Evolutionary conservation across 805 yeast genomes (phyloP).

Genomic region (Ogataea pini): DNA sequence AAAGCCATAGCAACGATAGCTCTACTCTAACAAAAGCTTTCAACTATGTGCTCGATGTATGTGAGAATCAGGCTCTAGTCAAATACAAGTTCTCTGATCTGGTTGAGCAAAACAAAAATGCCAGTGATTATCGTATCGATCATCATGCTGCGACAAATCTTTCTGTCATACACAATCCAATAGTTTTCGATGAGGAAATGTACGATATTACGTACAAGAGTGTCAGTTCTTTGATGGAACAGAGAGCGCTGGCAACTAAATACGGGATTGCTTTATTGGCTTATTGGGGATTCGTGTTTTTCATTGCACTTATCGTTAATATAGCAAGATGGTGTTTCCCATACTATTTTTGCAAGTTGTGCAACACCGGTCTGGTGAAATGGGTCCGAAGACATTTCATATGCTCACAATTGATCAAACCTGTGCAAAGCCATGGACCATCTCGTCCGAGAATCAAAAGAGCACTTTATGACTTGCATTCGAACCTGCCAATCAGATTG

Average conservation of each 20-base stretch:
- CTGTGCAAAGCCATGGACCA: constrained; percentile 11
- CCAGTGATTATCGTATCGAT: constrained; percentile 26
- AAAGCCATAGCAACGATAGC: constrained; percentile 30
- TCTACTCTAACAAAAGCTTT: constrained; percentile 34
- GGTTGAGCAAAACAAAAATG: constrained; percentile 31
- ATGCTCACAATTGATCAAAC: constrained; percentile 34
- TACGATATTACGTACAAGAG: constrained; percentile 32
- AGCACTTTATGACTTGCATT: constrained; percentile 14
- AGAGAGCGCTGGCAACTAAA: constrained; percentile 33
- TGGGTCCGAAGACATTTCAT: constrained; percentile 37
- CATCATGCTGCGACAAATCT: constrained; percentile 13
- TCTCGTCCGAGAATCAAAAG: constrained; percentile 7
- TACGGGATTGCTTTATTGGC: constrained; percentile 32
- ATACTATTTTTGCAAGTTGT: constrained; percentile 24
- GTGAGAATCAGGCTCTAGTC: constrained; percentile 35
- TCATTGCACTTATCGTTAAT: constrained; percentile 30
- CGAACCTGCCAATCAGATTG: constrained; percentile 35
- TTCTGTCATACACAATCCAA: constrained; percentile 31
- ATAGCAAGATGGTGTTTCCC: constrained; percentile 40
- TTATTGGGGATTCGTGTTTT: constrained; percentile 36
- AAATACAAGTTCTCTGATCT: constrained; percentile 32
- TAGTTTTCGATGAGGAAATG: constrained; percentile 24
- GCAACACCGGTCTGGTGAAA: constrained; percentile 23
- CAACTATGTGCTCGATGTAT: constrained; percentile 36
- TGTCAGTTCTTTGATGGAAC: constrained; percentile 30